Evolutionary conservation across 805 yeast species (phyloP), one percentile per base, ranked within the genome.

Genomic region (Metschnikowia koreensis): DNA sequence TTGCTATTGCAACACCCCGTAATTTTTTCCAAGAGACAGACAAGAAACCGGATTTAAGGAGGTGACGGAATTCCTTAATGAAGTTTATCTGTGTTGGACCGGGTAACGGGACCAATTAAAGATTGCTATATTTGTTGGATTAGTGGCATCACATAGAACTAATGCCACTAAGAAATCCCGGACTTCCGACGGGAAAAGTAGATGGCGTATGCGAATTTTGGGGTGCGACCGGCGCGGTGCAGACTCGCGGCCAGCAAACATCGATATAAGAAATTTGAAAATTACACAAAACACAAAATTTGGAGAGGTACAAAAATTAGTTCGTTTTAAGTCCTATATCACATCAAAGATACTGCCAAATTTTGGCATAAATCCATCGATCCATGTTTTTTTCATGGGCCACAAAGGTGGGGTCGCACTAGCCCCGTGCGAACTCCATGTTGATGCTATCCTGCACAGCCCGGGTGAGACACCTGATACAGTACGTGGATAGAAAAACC

Each of bases 301-400:
- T 39, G 52, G 52, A 38, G 36, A 17, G 2, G 2, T 1, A 17
- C 11, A 13, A 40, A 44, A 44, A 40, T 1, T 5, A 6, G 39
- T 22, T 36, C 16, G 52, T 49, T 49, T 49, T 27, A 49, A 40
- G 36, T 1, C 13, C 33, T 17, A 3, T 6, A 34, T 34, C 11
- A 16, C 48, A 40, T 4, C 38, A 15, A 38, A 36, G 7, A 3
- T 26, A 11, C 27, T 37, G 49, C 16, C 13, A 22, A 50, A 46
- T 45, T 50, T 46, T 50, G 46, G 49, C 15, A 5, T 36, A 46
- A 50, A 29, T 50, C 47, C 49, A 46, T 50, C 53, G 53, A 41
- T 46, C 42, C 53, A 50, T 28, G 15, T 13, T 36, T 41, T 9
- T 11, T 31, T 38, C 17, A 33, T 31, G 6, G 17, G 22, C 22